Conservation (phyloP, 495 filamentous ascomycete genomes). For the Penicillium soppii region DNA sequence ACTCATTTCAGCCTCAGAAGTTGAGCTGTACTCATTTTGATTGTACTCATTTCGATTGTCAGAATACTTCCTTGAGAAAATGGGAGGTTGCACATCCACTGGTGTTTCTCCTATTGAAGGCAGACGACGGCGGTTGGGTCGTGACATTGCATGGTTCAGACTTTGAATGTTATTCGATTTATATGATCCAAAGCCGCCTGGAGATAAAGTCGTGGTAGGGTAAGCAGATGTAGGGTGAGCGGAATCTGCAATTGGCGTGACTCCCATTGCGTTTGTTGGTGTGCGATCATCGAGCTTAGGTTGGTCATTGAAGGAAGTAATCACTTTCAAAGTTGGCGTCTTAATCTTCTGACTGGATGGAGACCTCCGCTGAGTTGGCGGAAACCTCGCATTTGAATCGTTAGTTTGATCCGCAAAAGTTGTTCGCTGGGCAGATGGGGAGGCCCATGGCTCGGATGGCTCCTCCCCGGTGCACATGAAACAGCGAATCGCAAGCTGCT, state of each 20-base stretch:
- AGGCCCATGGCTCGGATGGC: conserved; percentile 79
- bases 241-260: conserved; percentile 91
- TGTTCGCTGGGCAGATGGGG: conserved; percentile 71
- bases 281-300: conserved; percentile 66
- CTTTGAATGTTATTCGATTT: conserved; percentile 56
- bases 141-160: conserved; percentile 66
- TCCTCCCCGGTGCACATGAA: conserved; percentile 80
- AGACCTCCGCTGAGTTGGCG: conserved; percentile 26
- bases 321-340: conserved; percentile 84
- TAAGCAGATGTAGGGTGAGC: conserved; percentile 84
- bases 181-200: conserved; percentile 67
- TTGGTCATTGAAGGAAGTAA: conserved; percentile 77
- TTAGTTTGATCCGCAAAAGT: conserved; percentile 36
- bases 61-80: too few relatives aligned
- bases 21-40: conserved; percentile 48
- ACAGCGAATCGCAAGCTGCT: conserved; percentile 88
- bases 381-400: conserved; percentile 24
- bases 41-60: conserved; percentile 37
- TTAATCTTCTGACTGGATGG: conserved; percentile 47
- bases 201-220: conserved; percentile 81
- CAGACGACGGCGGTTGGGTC: conserved; percentile 66
- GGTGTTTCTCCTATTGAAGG: conserved; percentile 84
- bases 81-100: conserved; percentile 53
- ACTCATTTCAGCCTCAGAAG: conserved; percentile 40
- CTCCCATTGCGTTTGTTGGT: conserved; percentile 70